Evolutionary conservation across 1,284 basidiomycete species (phyloP).

Genomic region (Heimioporus retisporus): DNA sequence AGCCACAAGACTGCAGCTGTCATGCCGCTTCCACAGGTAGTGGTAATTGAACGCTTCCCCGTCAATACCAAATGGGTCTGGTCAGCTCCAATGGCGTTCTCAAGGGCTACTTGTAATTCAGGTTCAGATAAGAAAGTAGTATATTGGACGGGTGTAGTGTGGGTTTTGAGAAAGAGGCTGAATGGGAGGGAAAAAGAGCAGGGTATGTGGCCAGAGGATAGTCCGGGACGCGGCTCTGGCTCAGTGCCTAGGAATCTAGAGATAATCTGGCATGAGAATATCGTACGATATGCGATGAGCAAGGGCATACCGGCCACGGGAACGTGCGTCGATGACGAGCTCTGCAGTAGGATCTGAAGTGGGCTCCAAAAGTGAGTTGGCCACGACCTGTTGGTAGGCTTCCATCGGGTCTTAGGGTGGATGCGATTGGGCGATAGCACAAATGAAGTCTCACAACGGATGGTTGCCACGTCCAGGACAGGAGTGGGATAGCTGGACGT

Average conservation of each 20-base stretch:
- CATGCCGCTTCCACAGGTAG: constrained; percentile 96
- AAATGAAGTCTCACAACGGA: constrained; percentile 67
- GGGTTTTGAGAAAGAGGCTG: constrained; percentile 74
- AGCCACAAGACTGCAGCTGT: constrained; percentile 96
- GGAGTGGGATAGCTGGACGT: constrained; percentile 65
- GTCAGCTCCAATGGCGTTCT: constrained; percentile 67
- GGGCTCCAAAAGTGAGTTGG: constrained; percentile 69
- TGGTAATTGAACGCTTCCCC: constrained; percentile 70
- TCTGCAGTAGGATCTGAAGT: constrained; percentile 61
- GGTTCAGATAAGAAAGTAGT: constrained; percentile 69
- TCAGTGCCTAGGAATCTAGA: constrained; percentile 81
- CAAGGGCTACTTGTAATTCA: constrained; percentile 71
- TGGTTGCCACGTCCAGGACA: constrained; percentile 55
- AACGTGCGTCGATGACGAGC: constrained; percentile 90
- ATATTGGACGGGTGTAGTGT: constrained; percentile 61
- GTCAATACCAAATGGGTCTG: constrained; percentile 64
- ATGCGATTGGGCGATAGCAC: constrained; percentile 25
- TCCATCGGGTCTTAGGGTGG: constrained; percentile 28
- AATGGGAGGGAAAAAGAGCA: constrained; percentile 91
- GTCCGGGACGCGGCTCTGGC: constrained; percentile 90
- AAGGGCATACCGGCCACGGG: constrained; percentile 72
- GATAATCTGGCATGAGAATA: constrained; percentile 21
- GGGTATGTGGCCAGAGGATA: constrained; percentile 96
- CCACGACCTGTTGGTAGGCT: constrained; percentile 90
- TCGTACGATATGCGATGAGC: constrained; percentile 5